Evolutionary conservation across 805 yeast species (phyloP), one percentile per base, ranked within the genome.

Genomic region (Wickerhamomyces kurtzmanii): DNA sequence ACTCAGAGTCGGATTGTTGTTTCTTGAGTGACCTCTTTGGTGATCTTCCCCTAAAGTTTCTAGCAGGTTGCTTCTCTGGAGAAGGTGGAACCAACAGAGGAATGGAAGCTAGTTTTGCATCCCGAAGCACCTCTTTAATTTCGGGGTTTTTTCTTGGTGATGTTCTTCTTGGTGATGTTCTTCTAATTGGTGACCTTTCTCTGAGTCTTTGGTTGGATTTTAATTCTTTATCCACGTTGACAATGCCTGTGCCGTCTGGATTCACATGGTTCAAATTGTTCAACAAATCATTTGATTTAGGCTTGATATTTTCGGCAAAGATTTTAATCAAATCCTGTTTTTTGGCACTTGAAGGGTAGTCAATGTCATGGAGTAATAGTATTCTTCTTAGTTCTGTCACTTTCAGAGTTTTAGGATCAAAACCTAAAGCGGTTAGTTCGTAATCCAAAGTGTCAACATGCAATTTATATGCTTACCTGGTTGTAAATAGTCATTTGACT

Each of bases 371-470:
- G 31, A 70, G 75, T 9, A 62, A 52, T 29, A 89, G 59, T 14
- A 84, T 64, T 14, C 73, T 66, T 42, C 91, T 67, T 45, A 89
- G 60, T 33, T 81, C 72, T 4, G 86, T 72, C 14, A 83, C 75
- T 28, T 74, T 79, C 38, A 80, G 57, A 22, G 64, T 57, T 15
- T 64, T 55, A 6, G 89, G 80, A 46, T 85, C 75, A 50, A 82
- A 84, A n/a, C 65, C 83, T 52, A n/a, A n/a, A n/a, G 48, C 31
- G 18, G n/a, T 22, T 9, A 20, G 23, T n/a, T 10, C 12, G 29
- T 24, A 14, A 24, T 27, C 15, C 13, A 6, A 15, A 21, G 17
- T 6, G 12, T 9, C 25, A 22, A 15, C 14, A 10, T 11, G 21
- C 21, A 12, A 17, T 12, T 12, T 6, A n/a, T 6, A 17, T 6